Evolutionary conservation across 2,329 filamentous ascomycete genomes (phyloP).

Genomic region (Pseudogymnoascus sp.): DNA sequence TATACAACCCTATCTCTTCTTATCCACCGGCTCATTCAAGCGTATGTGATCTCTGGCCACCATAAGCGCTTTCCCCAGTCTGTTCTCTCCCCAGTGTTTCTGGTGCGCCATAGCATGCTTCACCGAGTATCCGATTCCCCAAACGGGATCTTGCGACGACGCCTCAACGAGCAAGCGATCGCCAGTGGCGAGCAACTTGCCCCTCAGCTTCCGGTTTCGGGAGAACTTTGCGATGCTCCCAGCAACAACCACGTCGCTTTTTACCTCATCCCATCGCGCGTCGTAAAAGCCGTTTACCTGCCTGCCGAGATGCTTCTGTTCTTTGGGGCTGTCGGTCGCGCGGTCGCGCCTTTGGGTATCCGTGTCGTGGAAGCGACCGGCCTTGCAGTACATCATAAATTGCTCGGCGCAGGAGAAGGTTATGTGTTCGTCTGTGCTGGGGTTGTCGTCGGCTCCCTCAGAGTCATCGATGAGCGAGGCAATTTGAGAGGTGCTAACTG

Average conservation of each 20-base stretch:
- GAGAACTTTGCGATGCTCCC: constrained; percentile 32
- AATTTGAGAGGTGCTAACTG: constrained; percentile 26
- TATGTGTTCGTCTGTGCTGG: constrained; percentile 12
- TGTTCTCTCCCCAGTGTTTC: constrained; percentile 29
- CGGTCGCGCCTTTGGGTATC: constrained; percentile 23
- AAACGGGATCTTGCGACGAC: constrained; percentile 28
- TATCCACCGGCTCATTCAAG: neutral
- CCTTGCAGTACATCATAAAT: constrained; percentile 40
- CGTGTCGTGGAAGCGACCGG: constrained; percentile 30
- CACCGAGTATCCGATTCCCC: constrained; percentile 31
- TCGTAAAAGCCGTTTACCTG: constrained; percentile 25
- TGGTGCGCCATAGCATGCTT: constrained; percentile 26
- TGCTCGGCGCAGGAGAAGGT: constrained; percentile 34
- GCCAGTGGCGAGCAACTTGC: constrained; percentile 29
- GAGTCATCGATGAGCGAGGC: constrained; percentile 25
- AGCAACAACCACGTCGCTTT: constrained; percentile 16
- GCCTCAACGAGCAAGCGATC: constrained; percentile 30
- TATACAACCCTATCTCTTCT: neutral
- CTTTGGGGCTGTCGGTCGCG: constrained; percentile 23
- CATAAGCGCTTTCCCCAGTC: constrained; percentile 29
- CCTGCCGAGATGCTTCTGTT: constrained; percentile 29
- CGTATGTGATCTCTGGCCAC: constrained; percentile 17
- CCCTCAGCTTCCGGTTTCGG: constrained; percentile 25
- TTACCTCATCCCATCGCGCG: constrained; percentile 22
- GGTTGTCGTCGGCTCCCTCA: constrained; percentile 15